These are phyloP conservation scores for Zasmidium cellare DNA, from an alignment of 2,329 filamentous ascomycete genomes.

Conservation along the genomic window DNA sequence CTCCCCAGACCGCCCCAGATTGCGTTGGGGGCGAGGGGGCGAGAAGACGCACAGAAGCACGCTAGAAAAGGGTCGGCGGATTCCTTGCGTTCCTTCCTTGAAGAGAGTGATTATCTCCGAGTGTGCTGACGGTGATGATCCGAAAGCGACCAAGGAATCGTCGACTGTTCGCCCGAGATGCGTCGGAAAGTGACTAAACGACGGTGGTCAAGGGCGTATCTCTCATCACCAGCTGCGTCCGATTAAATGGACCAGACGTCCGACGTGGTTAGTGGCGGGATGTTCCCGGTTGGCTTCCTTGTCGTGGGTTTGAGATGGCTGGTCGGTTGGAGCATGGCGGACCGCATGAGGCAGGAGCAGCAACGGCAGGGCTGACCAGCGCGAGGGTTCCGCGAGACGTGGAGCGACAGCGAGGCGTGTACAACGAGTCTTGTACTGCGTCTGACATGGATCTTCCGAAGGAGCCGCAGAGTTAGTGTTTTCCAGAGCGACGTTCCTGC, in stretches of 20 bases:
- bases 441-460: neutral
- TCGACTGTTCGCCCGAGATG: too few relatives aligned
- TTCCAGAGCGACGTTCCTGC: neutral
- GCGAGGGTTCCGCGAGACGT: too few relatives aligned
- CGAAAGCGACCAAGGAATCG: too few relatives aligned
- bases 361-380: neutral
- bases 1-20: neutral
- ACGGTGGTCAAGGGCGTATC: neutral
- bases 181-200: neutral
- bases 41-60: neutral
- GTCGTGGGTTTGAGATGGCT: too few relatives aligned
- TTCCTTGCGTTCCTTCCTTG: neutral
- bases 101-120: too few relatives aligned
- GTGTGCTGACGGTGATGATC: too few relatives aligned
- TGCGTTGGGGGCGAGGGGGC: neutral
- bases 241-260: neutral
- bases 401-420: too few relatives aligned
- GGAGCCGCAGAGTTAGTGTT: neutral
- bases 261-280: neutral
- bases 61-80: neutral
- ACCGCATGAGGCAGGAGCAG: neutral
- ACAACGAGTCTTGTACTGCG: too few relatives aligned
- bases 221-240: neutral
- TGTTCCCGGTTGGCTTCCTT: neutral
- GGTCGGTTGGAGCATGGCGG: too few relatives aligned